Conservation (phyloP, 345 rosid genomes). For the Sonneratia caseolaris region DNA sequence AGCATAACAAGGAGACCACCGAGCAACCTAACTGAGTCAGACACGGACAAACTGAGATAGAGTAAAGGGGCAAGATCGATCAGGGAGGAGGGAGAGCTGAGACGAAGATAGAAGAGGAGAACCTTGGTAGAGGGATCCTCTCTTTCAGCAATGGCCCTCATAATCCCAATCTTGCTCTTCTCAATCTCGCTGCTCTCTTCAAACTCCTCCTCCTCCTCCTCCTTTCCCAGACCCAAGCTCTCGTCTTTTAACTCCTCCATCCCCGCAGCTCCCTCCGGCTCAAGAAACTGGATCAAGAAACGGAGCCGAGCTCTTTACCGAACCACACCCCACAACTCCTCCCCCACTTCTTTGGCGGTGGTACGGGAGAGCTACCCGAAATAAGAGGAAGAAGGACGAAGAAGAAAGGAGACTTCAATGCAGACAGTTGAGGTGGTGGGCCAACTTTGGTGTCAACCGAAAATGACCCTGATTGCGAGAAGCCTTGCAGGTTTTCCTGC, state of each 20-base stretch:
- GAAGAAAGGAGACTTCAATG: not conserved
- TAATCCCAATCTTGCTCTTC: conserved; percentile 59
- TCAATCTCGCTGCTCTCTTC: conserved; percentile 43
- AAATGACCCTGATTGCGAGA: not conserved
- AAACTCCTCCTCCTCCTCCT: conserved; percentile 4
- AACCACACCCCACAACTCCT: too few species aligned
- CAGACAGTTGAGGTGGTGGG: conserved; percentile 2
- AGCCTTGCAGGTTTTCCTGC: not conserved
- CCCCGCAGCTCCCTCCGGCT: not conserved
- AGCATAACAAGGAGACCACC: too few species aligned
- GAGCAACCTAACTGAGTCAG: too few species aligned
- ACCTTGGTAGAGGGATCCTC: conserved; percentile 77
- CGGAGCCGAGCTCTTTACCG: not conserved
- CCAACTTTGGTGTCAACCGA: not conserved
- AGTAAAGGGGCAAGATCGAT: not conserved
- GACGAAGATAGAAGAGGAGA: not conserved
- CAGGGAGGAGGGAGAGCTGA: not conserved
- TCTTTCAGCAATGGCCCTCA: conserved; percentile 65
- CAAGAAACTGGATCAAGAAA: not conserved
- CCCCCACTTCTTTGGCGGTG: too few species aligned
- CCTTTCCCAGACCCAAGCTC: not conserved
- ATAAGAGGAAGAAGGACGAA: not conserved
- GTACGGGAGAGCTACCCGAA: not conserved
- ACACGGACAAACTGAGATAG: too few species aligned
- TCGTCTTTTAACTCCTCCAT: conserved; percentile 14